Base-by-base conservation (phyloP, 2,329 filamentous ascomycete genomes). In the Davidsoniella australis region DNA sequence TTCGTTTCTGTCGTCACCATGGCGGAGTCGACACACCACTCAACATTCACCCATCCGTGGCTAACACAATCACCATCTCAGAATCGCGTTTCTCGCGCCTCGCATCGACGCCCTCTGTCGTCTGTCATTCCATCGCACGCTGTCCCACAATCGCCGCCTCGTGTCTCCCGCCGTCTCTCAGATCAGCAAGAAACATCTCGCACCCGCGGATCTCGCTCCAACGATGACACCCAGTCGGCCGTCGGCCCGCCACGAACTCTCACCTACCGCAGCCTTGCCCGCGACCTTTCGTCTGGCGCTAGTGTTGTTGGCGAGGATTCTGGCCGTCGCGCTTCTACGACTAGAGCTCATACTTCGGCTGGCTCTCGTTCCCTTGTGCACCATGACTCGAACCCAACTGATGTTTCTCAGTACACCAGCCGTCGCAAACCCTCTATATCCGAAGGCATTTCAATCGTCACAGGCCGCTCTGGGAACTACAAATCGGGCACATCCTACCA, bases 61-160 rank as follows among this genome's bases (percentile, higher is more conserved):
- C 50, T 52, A 52, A 52, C 46, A 18, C 42, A 41, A 24, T 36
- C 50, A 17, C 46, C 46, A 8, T 16, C 41, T 26, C 50, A 52
- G 50, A 52, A 48, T 20, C 50, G 50, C 45, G 50, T 52, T 38
- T 41, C 45, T 37, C 50, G 50, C 41, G 41, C 62, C 20, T 63
- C 66, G 5, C 68, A 71, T 55, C 69, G 72, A 40, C 68, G 74
- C 8, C 74, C 73, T 4, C 63, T 75, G 6, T 78, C 75, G 9
- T 66, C 70, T 5, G 68, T 66, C 20, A 61, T 74, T 16, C 65
- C 70, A 14, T 62, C 70, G 16, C 50, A 52, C 65, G 70, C 53
- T 66, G 70, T 43, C 64, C 67, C 16, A 61, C 64, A 48, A 5
- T 75, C 73, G 1, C 73, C 74, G 42, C 69, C 73, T 14, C 66